Percentiles rank a stretch among this genome's conserved stretches.
Conservation (phyloP, 805 yeast species). For the Yamadazyma endophytica region DNA sequence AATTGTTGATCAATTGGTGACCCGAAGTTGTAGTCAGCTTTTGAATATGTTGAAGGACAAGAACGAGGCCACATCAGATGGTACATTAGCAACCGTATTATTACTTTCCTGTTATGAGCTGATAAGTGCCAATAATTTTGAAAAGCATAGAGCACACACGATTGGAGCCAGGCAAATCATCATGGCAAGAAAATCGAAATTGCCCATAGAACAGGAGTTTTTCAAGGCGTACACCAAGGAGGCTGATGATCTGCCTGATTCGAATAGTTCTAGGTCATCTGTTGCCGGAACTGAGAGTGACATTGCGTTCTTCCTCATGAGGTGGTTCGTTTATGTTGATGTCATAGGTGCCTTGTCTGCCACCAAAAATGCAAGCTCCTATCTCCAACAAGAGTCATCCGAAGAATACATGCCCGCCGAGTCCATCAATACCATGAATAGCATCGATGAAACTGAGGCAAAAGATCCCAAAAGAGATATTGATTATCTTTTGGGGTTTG, state of each 20-base stretch:
- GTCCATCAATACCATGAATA: conserved; percentile 16
- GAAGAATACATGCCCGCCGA: conserved; percentile 17
- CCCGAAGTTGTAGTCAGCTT: conserved; percentile 56
- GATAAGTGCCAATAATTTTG: conserved; percentile 40
- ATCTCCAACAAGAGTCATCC: conserved; percentile 19
- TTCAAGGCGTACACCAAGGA: not conserved
- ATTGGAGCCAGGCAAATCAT: conserved; percentile 67
- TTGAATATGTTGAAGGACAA: conserved; percentile 47
- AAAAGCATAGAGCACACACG: conserved; percentile 61
- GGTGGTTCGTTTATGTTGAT: conserved; percentile 71
- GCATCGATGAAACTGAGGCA: conserved; percentile 9
- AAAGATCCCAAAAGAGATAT: conserved; percentile 38
- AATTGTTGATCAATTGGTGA: conserved; percentile 49
- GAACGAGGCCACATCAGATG: conserved; percentile 55
- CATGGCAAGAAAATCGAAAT: conserved; percentile 35
- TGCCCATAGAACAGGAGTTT: conserved; percentile 1
- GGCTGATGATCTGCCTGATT: conserved; percentile 8
- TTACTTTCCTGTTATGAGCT: conserved; percentile 55
- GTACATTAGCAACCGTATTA: conserved; percentile 59
- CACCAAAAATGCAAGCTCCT: conserved; percentile 34
- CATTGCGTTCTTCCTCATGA: conserved; percentile 50
- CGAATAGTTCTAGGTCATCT: conserved; percentile 3
- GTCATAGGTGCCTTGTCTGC: conserved; percentile 61
- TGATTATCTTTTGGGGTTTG: conserved; percentile 65
- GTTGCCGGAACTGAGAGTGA: conserved; percentile 27